A percentile compares a stretch with the other conserved stretches of the same genome.
These are phyloP conservation scores for Fusarium concolor DNA, from an alignment of 2,329 filamentous ascomycete genomes.

Conservation along the genomic window DNA sequence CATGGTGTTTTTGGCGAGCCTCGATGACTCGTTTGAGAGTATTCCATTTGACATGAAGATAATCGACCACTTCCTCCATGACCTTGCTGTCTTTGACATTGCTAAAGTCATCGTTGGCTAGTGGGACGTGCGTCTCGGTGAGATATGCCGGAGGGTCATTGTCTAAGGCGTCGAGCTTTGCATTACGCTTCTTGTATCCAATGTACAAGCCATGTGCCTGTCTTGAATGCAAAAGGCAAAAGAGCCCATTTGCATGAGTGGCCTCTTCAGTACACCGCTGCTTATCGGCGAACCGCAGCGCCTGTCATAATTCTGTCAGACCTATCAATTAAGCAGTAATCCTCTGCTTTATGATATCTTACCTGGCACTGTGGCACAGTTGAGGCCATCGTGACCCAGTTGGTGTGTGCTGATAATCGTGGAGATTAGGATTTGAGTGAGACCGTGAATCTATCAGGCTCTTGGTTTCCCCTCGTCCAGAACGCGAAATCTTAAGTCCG, in stretches of 20 bases:
- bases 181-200: slow-evolving; percentile 46
- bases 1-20: slow-evolving; percentile 43
- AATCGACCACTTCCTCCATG: slow-evolving; percentile 30
- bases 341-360: not conserved
- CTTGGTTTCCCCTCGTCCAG: no score
- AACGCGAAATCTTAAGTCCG: no score
- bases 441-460: no score
- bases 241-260: slow-evolving; percentile 41
- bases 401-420: no score
- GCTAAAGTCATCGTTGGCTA: slow-evolving; percentile 42
- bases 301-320: slow-evolving; percentile 3
- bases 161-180: slow-evolving; percentile 37
- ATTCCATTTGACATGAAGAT: slow-evolving; percentile 42
- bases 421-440: not conserved
- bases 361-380: slow-evolving; percentile 14
- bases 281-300: slow-evolving; percentile 30
- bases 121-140: slow-evolving; percentile 12
- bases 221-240: slow-evolving; percentile 43
- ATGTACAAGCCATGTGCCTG: slow-evolving; percentile 42
- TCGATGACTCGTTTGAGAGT: slow-evolving; percentile 43
- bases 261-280: slow-evolving; percentile 71
- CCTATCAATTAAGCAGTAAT: fast-evolving
- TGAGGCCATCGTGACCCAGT: not conserved
- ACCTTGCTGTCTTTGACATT: slow-evolving; percentile 15
- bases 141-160: slow-evolving; percentile 29